Evolutionary conservation across 2,329 filamentous ascomycete genomes (phyloP).

Genomic region (Knufia fluminis): DNA sequence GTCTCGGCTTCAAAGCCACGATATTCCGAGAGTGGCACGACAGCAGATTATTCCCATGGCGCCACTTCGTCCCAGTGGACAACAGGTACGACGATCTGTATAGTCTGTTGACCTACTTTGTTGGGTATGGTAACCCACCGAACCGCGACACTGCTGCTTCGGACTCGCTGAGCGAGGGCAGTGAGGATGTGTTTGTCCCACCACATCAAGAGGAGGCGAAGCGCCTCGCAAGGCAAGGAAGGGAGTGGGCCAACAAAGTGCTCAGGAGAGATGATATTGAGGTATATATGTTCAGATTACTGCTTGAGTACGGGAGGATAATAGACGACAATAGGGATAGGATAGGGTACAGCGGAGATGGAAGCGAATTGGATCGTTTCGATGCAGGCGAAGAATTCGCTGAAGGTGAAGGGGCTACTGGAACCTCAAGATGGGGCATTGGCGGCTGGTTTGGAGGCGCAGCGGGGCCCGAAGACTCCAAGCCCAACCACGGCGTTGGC

Average conservation of each 20-base stretch:
- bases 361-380: slow-evolving; percentile 23
- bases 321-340: slow-evolving; percentile 53
- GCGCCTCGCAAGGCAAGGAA: slow-evolving; percentile 28
- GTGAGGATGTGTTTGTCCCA: slow-evolving; percentile 24
- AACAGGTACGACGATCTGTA: slow-evolving; percentile 44
- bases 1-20: slow-evolving; percentile 44
- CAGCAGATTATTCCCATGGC: slow-evolving; percentile 41
- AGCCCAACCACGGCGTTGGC: slow-evolving; percentile 6
- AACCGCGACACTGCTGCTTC: background rate
- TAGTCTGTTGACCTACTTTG: slow-evolving; percentile 42
- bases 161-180: background rate
- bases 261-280: slow-evolving; percentile 51
- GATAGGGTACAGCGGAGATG: slow-evolving; percentile 46
- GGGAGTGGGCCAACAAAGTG: slow-evolving; percentile 31
- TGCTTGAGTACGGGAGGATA: slow-evolving; percentile 52
- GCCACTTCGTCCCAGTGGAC: slow-evolving; percentile 46
- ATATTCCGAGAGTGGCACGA: slow-evolving; percentile 49
- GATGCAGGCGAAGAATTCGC: slow-evolving; percentile 11
- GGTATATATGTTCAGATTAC: slow-evolving; percentile 37
- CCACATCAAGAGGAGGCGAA: slow-evolving; percentile 28
- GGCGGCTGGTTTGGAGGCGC: slow-evolving; percentile 10
- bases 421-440: slow-evolving; percentile 5
- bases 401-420: background rate
- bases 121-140: slow-evolving; percentile 29
- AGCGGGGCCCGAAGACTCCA: slow-evolving; percentile 1